Evolutionary conservation across 139 green algal genomes (phyloP), one percentile per base, ranked within the genome.

Genomic region (Pseudopediastrum boryanum): DNA sequence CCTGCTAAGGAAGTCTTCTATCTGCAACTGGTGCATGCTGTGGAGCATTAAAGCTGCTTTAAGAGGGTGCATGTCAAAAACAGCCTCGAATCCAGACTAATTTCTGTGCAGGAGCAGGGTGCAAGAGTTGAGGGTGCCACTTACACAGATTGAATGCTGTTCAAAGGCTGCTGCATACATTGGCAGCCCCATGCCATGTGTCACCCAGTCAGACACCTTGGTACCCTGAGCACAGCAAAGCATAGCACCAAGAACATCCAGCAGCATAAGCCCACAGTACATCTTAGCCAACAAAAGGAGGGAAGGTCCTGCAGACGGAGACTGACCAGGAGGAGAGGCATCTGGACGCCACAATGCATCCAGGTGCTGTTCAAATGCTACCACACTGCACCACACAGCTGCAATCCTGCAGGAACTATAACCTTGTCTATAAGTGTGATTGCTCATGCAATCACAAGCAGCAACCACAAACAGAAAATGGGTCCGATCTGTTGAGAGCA

Each of bases 191-290:
- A 90, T 25, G 19, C 83, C 74, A 71, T 91, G 73, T 21, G 52
- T 41, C 1, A 93, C 80, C 89, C 89, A 93, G 6, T 89, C 83
- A 25, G 42, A 76, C 4, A 90, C 86, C 13, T 80, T 70, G 8
- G 66, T 41, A 25, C 64, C 72, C 75, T 83, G 76, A 42, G 78
- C 44, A 27, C 70, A 31, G 54, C n/a, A 21, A 46, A 31, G 29
- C 50, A 21, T 23, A 21, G 23, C 50, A 61, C 50, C 50, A 61
- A 23, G 50, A 23, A 21, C 50, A 61, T 36, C 6, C 70, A 68
- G 50, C 21, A 27, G 29, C 59, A 16, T 2, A 12, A 69, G 9
- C 42, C 10, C 13, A 3, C 27, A 0, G 29, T 64, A 4, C 23
- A 43, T 13, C 6, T n/a, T n/a, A 29, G 38, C 29, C n/a, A n/a